Evolutionary conservation across 805 yeast genomes (phyloP).

Genomic region (Maudiozyma saulgeensis): DNA sequence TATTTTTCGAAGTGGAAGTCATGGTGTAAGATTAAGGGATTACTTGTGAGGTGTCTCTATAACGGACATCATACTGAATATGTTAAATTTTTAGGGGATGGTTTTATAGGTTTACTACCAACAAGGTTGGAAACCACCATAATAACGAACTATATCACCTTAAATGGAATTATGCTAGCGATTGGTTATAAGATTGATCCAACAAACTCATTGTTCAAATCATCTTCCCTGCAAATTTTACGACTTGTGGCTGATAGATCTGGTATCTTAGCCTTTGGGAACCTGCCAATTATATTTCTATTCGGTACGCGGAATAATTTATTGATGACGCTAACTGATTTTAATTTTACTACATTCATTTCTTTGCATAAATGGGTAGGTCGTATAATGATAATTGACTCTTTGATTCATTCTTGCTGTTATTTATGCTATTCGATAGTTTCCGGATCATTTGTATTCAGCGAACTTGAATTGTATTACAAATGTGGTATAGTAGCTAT

Average conservation of each 20-base stretch:
- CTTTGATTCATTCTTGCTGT: constrained; percentile 32
- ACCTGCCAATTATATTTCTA: constrained; percentile 46
- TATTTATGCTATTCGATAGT: constrained; percentile 31
- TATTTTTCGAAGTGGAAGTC: constrained; percentile 5
- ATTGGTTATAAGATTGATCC: constrained; percentile 12
- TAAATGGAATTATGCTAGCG: constrained; percentile 9
- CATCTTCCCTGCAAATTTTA: constrained; percentile 12
- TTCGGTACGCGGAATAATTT: constrained; percentile 71
- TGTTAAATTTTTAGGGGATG: constrained; percentile 4
- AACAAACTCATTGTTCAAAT: constrained; percentile 8
- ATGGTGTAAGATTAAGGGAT: constrained; percentile 8
- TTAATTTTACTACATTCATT: constrained; percentile 55
- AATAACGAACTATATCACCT: constrained; percentile 11
- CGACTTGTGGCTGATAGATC: constrained; percentile 36
- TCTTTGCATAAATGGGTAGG: constrained; percentile 55
- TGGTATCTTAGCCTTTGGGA: constrained; percentile 37
- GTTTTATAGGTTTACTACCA: constrained; percentile 14
- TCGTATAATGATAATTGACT: constrained; percentile 31
- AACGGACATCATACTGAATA: constrained; percentile 14
- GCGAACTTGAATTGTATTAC: constrained; percentile 25
- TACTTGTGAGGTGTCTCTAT: constrained; percentile 11
- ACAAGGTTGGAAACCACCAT: constrained; percentile 16
- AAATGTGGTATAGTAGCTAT: constrained; percentile 35
- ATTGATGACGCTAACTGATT: constrained; percentile 48
- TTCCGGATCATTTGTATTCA: constrained; percentile 6